Conservation (phyloP, 129 eudicot species). For the Smallanthus sonchifolius region DNA sequence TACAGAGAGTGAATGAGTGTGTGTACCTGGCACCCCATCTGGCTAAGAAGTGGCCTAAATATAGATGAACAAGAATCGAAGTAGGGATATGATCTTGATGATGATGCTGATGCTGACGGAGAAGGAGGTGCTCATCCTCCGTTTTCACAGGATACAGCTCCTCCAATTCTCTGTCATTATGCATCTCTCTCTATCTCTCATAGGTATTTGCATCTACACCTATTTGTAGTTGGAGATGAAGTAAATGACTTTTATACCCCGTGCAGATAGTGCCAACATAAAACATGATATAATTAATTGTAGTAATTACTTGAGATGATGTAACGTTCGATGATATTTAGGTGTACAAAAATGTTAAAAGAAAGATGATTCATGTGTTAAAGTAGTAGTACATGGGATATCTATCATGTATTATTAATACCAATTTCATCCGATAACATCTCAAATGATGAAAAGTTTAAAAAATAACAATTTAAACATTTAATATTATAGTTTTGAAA, state of each 20-base stretch:
- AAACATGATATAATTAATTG: background rate
- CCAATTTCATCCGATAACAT: too few relatives aligned
- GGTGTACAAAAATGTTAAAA: too few relatives aligned
- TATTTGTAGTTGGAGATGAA: background rate
- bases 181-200: background rate
- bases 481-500: too few relatives aligned
- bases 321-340: too few relatives aligned
- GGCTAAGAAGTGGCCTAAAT: constrained; percentile 8
- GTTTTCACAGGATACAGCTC: background rate
- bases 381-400: too few relatives aligned
- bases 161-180: constrained; percentile 5
- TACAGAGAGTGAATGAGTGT: background rate
- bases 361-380: too few relatives aligned
- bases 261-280: background rate
- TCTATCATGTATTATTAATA: too few relatives aligned
- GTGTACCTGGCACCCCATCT: background rate
- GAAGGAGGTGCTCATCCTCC: constrained; percentile 21
- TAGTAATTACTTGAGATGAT: too few relatives aligned
- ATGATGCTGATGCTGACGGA: constrained; percentile 14
- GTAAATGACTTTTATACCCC: constrained; percentile 1
- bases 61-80: background rate
- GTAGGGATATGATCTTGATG: constrained; percentile 6
- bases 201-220: background rate
- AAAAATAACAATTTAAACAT: too few relatives aligned
- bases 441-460: too few relatives aligned